Evolutionary conservation across 2,329 filamentous ascomycete genomes (phyloP), one percentile per base, ranked within the genome.

Genomic region (Hypoxylon sp.): DNA sequence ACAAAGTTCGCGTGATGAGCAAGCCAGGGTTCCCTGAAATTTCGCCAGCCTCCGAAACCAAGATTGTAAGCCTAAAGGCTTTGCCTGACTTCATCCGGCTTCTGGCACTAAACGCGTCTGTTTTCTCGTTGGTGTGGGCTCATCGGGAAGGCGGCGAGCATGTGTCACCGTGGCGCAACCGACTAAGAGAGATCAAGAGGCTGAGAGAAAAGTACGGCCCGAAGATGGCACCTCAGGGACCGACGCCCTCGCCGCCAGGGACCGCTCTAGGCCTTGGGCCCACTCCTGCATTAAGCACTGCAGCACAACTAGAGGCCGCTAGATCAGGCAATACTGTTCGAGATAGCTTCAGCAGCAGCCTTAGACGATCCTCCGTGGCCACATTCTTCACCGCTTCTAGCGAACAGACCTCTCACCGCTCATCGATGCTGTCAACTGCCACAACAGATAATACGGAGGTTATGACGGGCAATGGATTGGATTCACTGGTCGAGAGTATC

Each of bases 81-180:
- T 85, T 99, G 8, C 92, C 94, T 0, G 87, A 90, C 9, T 97
- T 98, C 77, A 92, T 98, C 59, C 90, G 96, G 39, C 90, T 97
- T 51, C 84, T 98, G 17, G 94, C 95, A 0, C 87, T 99, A 69
- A 98, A 98, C 76, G 94, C 96, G 0, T 97, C 93, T 13, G 93
- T 98, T 8, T 98, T 98, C 79, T 94, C 92, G 1, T 87, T 92
- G 48, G 94, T 98, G n/a, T 98, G 95, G 94, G 88, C 89, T 51
- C 90, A 89, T 75, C 87, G 90, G 51, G 88, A 92, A 70, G 91
- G 91, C 5, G 92, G 92, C 63, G 94, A 97, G 78, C 91, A 97
- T 76, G 86, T 96, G 31, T 96, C 94, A 10, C 93, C 93, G 8
- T 98, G 96, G 96, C 90, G 94, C 65, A 93, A 91, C 74, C 90